Base-by-base conservation (phyloP, 2,329 filamentous ascomycete species). In the Fusarium sp. region DNA sequence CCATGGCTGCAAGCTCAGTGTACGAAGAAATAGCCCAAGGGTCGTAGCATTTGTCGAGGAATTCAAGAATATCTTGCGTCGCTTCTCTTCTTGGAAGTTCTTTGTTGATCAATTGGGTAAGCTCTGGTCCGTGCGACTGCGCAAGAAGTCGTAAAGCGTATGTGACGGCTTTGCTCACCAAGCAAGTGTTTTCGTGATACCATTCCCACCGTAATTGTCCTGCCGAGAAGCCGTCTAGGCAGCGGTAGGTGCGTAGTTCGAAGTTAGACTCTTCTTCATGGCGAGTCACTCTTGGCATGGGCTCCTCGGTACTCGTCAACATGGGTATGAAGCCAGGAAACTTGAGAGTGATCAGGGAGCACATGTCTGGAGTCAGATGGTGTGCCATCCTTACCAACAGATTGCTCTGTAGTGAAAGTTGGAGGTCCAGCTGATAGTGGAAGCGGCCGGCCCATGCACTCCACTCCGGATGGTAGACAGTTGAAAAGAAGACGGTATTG, bases 401-500 rank as follows among this genome's bases (percentile, higher is more conserved):
- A 4, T 54, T 15, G 12, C 7, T 33, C 33, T 17, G 38, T 9
- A 52, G 9, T 2, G n/a, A n/a, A 11, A 6, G 4, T 6, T 61
- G 57, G n/a, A 37, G 11, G 1, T 15, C 0, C 1, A 20, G 3
- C 2, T 52, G 22, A 15, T 32, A 61, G 30, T 54, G 12, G 4
- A 66, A 43, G 33, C 56, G 57, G 1, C 56, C 35, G 22, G 63
- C 56, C 40, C 33, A 38, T 1, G 25, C 6, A 17, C 32, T 15
- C 35, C 33, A 62, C 4, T 61, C 63, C 6, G n/a, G 20, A 11
- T 45, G 58, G 4, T 66, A 62, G 1, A 52, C 37, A 25, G 61
- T 66, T 5, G 66, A 69, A 12, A 71, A 71, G 11, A 32, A 35
- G 33, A 71, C n/a, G 1, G 66, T 66, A n/a, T 71, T 71, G 40